Percentiles rank a stretch among this genome's conserved stretches.
Evolutionary conservation across 2,329 filamentous ascomycete genomes (phyloP).

Genomic region (Clonostachys solani): DNA sequence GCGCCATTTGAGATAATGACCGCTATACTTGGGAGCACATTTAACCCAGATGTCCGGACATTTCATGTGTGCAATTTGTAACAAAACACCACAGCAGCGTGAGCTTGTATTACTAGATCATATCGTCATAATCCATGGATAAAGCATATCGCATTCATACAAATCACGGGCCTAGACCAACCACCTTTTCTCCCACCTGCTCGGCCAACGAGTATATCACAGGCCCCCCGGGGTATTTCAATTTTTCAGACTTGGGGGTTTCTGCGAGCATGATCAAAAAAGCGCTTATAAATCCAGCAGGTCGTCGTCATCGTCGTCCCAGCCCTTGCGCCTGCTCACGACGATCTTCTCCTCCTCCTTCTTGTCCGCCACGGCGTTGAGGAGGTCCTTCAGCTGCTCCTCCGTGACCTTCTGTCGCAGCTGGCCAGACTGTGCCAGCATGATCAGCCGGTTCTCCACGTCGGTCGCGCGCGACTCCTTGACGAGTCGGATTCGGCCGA

Average conservation of each 20-base stretch:
- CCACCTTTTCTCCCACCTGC: too few species aligned
- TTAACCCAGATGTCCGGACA: too few species aligned
- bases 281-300: constrained; percentile 55
- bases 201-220: too few species aligned
- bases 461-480: constrained; percentile 88
- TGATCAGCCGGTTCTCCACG: constrained; percentile 89
- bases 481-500: constrained; percentile 91
- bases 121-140: too few species aligned
- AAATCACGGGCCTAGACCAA: too few species aligned
- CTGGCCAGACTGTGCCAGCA: constrained; percentile 84
- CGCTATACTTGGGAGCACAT: too few species aligned
- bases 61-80: too few species aligned
- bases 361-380: constrained; percentile 79
- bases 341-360: constrained; percentile 82
- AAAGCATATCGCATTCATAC: too few species aligned
- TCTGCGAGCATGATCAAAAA: background rate
- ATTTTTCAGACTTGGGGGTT: too few species aligned
- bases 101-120: too few species aligned
- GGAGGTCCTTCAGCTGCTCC: constrained; percentile 85
- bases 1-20: background rate
- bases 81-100: too few species aligned
- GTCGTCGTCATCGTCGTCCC: constrained; percentile 82
- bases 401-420: constrained; percentile 85
- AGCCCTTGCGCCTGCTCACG: constrained; percentile 75
- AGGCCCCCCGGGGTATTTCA: too few species aligned